Percentiles rank a stretch among this genome's conserved stretches.
Evolutionary conservation across 2,329 filamentous ascomycete genomes (phyloP).

Genomic region (Fusarium hostae): DNA sequence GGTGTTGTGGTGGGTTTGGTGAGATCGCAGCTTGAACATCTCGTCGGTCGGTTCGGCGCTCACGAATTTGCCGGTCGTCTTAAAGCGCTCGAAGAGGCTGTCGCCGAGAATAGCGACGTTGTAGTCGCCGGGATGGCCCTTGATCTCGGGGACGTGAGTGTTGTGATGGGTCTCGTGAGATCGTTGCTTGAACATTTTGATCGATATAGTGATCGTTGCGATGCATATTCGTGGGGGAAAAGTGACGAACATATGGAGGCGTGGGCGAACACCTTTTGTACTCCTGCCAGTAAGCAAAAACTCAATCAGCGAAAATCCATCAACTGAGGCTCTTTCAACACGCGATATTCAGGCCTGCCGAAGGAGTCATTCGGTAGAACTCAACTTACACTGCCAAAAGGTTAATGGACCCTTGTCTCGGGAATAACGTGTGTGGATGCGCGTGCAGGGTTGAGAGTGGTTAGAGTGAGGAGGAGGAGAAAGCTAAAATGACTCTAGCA

Average conservation of each 20-base stretch:
- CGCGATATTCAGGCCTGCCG: neutral
- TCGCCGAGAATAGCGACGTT: conserved; percentile 2
- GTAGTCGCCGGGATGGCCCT: neutral
- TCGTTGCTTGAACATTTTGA: conserved; percentile 12
- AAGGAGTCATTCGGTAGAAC: neutral
- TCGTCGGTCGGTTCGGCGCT: neutral
- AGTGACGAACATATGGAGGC: fast-evolving
- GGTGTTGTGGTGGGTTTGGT: conserved; percentile 1
- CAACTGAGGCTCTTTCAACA: neutral
- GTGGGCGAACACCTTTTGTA: neutral
- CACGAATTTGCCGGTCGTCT: neutral
- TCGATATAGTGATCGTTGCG: neutral
- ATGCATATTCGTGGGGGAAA: neutral
- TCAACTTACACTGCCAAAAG: neutral
- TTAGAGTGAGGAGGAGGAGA: neutral
- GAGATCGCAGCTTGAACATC: conserved; percentile 14
- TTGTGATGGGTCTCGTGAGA: conserved; percentile 16
- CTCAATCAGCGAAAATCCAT: neutral
- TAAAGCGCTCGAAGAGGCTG: conserved; percentile 20
- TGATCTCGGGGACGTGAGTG: conserved; percentile 7
- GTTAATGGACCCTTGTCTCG: neutral
- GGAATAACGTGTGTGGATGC: neutral
- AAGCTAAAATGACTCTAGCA: neutral
- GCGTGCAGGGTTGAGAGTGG: neutral
- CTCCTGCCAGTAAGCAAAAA: fast-evolving